Base-by-base conservation (phyloP, 2,329 filamentous ascomycete species). In the Hawksworthiomyces lignivorus region DNA sequence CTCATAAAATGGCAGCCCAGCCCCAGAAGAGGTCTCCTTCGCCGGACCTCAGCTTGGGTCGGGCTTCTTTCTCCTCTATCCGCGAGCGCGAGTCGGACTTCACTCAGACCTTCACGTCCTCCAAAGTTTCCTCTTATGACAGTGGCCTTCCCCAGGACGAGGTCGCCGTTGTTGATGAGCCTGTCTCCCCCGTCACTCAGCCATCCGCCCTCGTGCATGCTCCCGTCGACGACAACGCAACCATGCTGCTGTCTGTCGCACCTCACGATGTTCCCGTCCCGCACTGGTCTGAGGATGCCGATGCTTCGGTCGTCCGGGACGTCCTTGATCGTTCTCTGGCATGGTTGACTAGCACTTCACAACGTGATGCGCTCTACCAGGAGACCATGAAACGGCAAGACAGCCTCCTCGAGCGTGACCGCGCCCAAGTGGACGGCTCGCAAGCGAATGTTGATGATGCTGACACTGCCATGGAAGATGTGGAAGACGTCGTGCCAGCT, bases 81-180 rank as follows among this genome's bases (percentile, higher is more conserved):
- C 68, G 75, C 47, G 75, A 80, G 63, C 71, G 73, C 56, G 73
- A 77, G 54, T 67, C 69, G 51, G 70, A 72, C 46, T 60, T 79
- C 22, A 70, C 73, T 43, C 78, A 82, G 63, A 74, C 72, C 42
- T 82, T 82, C 50, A 80, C 76, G 37, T 70, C 70, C 41, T 73
- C 74, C 55, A 81, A 80, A 58, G 62, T 80, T 47, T 81, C 77
- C 27, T 76, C 73, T 42, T 80, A 78, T 53, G n/a, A n/a, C n/a
- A 65, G 26, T 12, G 36, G 41, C n/a, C 33, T 30, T 4, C 33
- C 39, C 63, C 43, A 57, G 59, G 60, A 66, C 50, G 73, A 77
- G 52, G 67, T 72, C 42, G 69, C 64, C 35, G 56, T 73, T 46
- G 65, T 70, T 54, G 74, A 77, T 52, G 65, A 68, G 51, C 65